Conservation (phyloP, 805 yeast genomes). For the Candida xyloterini region DNA sequence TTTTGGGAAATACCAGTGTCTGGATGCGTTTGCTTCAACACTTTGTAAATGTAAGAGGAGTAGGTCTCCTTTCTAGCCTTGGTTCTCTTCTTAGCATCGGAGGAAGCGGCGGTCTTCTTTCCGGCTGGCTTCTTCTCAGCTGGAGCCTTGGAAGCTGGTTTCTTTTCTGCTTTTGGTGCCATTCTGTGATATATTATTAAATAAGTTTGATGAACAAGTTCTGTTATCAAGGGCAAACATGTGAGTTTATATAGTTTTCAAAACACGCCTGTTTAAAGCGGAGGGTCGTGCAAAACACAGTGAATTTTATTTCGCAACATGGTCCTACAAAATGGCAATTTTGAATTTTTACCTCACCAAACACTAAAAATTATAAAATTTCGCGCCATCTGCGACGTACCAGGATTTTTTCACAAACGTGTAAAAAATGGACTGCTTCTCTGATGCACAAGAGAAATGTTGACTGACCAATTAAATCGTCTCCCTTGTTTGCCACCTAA, state of each 20-base stretch:
- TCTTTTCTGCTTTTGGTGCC: constrained; percentile 64
- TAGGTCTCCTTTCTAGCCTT: constrained; percentile 97
- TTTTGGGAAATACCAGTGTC: constrained; percentile 99
- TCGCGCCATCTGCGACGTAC: constrained; percentile 23
- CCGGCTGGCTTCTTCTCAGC: constrained; percentile 94
- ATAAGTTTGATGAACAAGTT: constrained; percentile 4
- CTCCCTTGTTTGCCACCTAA: constrained; percentile 3
- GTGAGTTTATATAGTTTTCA: constrained; percentile 17
- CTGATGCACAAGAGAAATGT: background rate
- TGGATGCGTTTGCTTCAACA: constrained; percentile 97
- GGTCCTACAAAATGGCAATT: constrained; percentile 17
- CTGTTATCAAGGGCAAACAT: constrained; percentile 14
- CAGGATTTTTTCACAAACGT: constrained; percentile 19
- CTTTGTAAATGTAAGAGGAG: constrained; percentile 97
- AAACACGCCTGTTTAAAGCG: constrained; percentile 6
- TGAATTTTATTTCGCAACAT: constrained; percentile 14
- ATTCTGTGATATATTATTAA: constrained; percentile 36
- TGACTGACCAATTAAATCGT: constrained; percentile 2
- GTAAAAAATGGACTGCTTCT: constrained; percentile 17
- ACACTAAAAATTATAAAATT: constrained; percentile 13
- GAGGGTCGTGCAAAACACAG: constrained; percentile 12
- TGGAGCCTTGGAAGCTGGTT: constrained; percentile 93
- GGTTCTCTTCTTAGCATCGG: constrained; percentile 85
- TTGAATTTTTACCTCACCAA: constrained; percentile 8
- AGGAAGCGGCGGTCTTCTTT: constrained; percentile 81